Base-by-base conservation (phyloP, 129 eudicot species). In the Helianthus tuberosus region DNA sequence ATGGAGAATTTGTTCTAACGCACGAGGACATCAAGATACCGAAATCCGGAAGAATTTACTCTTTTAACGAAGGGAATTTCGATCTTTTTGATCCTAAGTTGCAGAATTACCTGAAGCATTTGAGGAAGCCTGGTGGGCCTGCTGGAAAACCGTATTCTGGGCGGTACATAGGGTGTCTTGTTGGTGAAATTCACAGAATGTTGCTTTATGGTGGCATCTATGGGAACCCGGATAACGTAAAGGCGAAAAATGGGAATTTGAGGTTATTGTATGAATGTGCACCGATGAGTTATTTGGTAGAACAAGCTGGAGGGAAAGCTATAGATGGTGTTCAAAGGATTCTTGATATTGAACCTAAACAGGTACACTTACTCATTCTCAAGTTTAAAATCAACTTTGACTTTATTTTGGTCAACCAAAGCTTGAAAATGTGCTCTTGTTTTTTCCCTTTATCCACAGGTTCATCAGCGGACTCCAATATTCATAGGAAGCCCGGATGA, bases 291-390 rank as follows among this genome's bases (percentile, higher is more conserved):
- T 90, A 84, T 72, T 71, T 93, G 76, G 82, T 93, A 13, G 98
- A 93, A 78, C 98, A 90, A 88, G 98, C 98, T 64, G 97, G 98
- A 47, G 98, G 98, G 32, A 94, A 88, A 81, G 96, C 91, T 13
- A 86, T 69, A 14, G 97, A 90, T 85, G 98, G 97, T 68, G 80
- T 66, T 36, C 89, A 81, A 63, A 88, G 98, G 74, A 86, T 94
- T 63, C 93, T 94, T 38, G 98, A 90, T 58, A 88, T 94, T 64
- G 71, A 72, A 82, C 98, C 97, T 47, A 80, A 79, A 25, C 77
- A 90, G 93, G 98, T 92, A 75, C 44, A 59, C 12, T 15, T 73
- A 7, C 68, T 57, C 3, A n/a, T n/a, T n/a, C n/a, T 57, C 23
- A 39, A 67, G 39, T 36, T 75, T 51, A 41, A 23, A 49, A 47